Evolutionary conservation across 23 red algal genomes (phyloP).

Genomic region (Gracilaria domingensis): DNA sequence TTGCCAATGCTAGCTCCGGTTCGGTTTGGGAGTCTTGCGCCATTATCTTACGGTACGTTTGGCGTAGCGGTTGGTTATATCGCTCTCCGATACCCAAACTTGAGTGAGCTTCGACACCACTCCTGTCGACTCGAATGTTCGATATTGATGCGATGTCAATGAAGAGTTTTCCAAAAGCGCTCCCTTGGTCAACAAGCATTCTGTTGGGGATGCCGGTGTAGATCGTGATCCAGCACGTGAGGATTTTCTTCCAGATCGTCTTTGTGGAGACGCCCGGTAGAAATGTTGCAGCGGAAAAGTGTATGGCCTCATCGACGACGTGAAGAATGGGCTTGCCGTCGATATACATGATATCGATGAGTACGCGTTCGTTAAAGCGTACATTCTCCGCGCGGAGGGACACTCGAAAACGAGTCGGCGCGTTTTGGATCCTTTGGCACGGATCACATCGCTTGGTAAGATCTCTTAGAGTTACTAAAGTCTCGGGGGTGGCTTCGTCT

Average conservation of each 20-base stretch:
- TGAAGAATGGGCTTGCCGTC: constrained; percentile 39
- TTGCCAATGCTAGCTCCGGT: not conserved
- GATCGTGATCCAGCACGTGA: constrained; percentile 16
- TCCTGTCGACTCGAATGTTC: constrained; percentile 15
- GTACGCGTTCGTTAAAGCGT: constrained; percentile 35
- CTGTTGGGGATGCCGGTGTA: constrained; percentile 44
- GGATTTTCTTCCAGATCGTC: constrained; percentile 16
- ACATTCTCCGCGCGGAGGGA: constrained; percentile 32
- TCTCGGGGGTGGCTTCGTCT: constrained; percentile 47
- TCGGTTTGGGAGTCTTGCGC: not conserved
- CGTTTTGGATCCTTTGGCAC: constrained; percentile 27
- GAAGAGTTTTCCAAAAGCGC: not conserved
- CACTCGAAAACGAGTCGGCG: constrained; percentile 45
- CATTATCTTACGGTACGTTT: too few relatives aligned
- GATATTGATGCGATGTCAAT: not conserved
- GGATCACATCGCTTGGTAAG: constrained; percentile 41
- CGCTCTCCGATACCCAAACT: constrained; percentile 31
- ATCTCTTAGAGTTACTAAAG: constrained; percentile 22
- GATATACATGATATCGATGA: constrained; percentile 63
- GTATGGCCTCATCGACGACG: constrained; percentile 39
- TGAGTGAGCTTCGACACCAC: constrained; percentile 42
- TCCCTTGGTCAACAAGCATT: constrained; percentile 44
- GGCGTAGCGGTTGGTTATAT: not conserved
- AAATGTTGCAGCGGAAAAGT: constrained; percentile 53
- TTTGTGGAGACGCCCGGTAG: constrained; percentile 17